These are phyloP conservation scores for Actinidia polygama DNA, from an alignment of 179 eudicot genomes.

Conservation along the genomic window DNA sequence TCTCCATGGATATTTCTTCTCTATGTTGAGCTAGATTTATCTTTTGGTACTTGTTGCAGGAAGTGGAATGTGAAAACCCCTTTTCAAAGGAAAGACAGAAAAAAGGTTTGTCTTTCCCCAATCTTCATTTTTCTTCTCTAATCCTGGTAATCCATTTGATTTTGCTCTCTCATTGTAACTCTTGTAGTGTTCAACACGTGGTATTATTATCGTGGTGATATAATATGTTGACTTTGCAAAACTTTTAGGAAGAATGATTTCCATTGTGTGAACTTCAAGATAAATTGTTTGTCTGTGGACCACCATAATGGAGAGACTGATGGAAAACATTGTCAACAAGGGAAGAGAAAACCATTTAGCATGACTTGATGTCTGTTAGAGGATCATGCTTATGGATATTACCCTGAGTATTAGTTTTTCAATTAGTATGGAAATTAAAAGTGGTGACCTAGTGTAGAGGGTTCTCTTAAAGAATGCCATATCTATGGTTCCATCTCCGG, in stretches of 20 bases:
- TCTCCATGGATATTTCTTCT: background rate
- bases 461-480: background rate
- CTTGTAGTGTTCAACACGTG: background rate
- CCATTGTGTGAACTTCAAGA: background rate
- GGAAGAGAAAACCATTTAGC: background rate
- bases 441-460: background rate
- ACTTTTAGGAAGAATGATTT: background rate
- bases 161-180: background rate
- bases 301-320: background rate
- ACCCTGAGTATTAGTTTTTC: background rate
- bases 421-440: background rate
- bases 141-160: background rate
- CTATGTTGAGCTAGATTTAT: background rate
- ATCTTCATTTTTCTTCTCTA: background rate
- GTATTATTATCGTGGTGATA: background rate
- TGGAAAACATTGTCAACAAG: background rate
- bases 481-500: background rate
- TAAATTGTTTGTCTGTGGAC: background rate
- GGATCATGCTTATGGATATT: background rate
- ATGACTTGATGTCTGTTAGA: background rate
- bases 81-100: slow-evolving; percentile 34
- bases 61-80: slow-evolving; percentile 37
- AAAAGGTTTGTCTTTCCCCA: slow-evolving; percentile 53
- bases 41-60: slow-evolving; percentile 52
- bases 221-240: background rate